phyloP scores from a whole-genome alignment of 768 basidiomycete genomes.

The Lactarius quietus region DNA sequence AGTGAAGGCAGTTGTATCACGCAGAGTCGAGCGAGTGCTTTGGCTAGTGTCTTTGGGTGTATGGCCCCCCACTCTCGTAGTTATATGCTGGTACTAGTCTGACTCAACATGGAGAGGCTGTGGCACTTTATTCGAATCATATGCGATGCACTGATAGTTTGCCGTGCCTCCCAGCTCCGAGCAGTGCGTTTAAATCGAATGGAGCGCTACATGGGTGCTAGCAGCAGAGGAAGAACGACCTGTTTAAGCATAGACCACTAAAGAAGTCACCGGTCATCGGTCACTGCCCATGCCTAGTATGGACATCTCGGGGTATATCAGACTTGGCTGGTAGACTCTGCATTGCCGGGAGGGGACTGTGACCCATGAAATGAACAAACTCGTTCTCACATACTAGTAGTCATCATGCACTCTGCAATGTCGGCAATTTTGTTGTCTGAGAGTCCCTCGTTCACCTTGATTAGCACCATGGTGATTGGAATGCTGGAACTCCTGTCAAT shows the following conservation, averaged over 20 bases:
- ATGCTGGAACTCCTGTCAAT: no score
- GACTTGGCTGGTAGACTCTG: no score
- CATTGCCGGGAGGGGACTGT: no score
- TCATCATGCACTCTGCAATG: no score
- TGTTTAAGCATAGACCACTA: background rate
- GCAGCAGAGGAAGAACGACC: background rate
- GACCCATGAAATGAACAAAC: no score
- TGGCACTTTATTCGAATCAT: conserved; percentile 5
- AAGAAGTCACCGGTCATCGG: no score
- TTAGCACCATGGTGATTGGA: no score
- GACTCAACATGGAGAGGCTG: conserved; percentile 9
- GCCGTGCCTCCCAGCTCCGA: background rate
- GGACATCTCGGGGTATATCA: background rate
- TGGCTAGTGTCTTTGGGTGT: background rate
- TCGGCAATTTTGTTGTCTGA: no score
- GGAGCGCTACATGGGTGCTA: background rate
- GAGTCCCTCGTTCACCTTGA: no score
- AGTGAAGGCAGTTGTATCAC: conserved; percentile 3
- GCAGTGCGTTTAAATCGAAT: background rate
- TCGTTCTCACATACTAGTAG: no score
- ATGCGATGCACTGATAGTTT: background rate
- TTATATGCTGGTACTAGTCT: background rate
- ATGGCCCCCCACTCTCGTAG: background rate
- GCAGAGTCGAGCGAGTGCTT: background rate
- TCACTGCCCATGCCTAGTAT: background rate